These are phyloP conservation scores for Reutealis trisperma DNA, from an alignment of 345 rosid species.

Conservation along the genomic window DNA sequence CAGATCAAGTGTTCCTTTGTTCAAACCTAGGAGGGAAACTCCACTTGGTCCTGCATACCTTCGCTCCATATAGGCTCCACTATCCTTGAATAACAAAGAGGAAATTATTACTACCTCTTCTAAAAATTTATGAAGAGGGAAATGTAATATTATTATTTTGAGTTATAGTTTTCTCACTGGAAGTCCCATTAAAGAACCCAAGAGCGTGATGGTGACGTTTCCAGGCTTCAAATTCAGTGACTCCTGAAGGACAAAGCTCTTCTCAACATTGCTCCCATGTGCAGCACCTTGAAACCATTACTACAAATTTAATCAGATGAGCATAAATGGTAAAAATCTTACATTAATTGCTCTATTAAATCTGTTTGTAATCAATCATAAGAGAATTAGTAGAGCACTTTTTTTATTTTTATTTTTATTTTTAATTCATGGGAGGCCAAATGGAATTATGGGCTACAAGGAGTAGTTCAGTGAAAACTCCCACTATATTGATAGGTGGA, in stretches of 20 bases:
- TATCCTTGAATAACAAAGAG: conserved; percentile 51
- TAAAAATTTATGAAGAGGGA: not conserved
- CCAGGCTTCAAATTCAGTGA: conserved; percentile 49
- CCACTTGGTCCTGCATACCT: conserved; percentile 73
- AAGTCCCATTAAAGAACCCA: conserved; percentile 61
- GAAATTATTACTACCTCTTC: not conserved
- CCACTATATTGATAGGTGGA: no score
- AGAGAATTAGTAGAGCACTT: not conserved
- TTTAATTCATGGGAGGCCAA: no score
- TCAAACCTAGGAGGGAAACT: conserved; percentile 59
- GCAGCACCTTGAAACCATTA: conserved; percentile 45
- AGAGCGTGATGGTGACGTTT: conserved; percentile 48
- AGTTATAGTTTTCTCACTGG: conserved; percentile 45
- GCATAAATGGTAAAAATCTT: not conserved
- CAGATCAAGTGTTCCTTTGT: conserved; percentile 69
- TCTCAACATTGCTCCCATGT: conserved; percentile 85
- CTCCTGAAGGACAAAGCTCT: conserved; percentile 75
- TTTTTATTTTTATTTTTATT: no score
- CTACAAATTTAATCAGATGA: not conserved
- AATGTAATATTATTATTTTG: no score
- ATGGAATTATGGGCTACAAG: no score
- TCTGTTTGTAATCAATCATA: no score
- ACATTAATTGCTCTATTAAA: no score
- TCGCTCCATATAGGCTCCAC: conserved; percentile 88
- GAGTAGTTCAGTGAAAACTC: no score